These are phyloP conservation scores for Penicillium corylophilum DNA, from an alignment of 2,329 filamentous ascomycete genomes.

Conservation along the genomic window DNA sequence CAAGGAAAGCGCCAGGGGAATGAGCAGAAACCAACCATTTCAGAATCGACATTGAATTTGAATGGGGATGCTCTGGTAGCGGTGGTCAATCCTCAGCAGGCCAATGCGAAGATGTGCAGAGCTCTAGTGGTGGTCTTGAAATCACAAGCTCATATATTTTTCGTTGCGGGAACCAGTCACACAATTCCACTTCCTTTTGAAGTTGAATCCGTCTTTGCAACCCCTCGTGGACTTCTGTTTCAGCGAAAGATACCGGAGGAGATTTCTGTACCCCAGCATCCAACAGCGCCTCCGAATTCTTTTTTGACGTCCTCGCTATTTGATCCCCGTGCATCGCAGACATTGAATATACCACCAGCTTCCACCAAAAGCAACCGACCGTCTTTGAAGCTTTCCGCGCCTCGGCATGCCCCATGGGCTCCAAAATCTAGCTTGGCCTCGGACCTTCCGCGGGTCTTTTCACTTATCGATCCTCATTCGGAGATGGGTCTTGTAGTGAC, in stretches of 20 bases:
- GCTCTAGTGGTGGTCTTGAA: constrained; percentile 89
- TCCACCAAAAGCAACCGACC: constrained; percentile 41
- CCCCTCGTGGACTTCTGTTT: constrained; percentile 78
- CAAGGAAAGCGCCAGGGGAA: constrained; percentile 22
- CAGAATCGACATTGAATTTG: constrained; percentile 26
- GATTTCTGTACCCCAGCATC: constrained; percentile 23
- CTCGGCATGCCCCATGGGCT: constrained; percentile 57
- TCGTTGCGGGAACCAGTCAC: constrained; percentile 82
- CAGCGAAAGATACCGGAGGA: constrained; percentile 67
- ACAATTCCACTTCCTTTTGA: constrained; percentile 93
- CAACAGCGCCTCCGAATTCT: constrained; percentile 72
- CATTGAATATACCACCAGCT: constrained; percentile 32
- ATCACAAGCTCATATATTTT: constrained; percentile 91
- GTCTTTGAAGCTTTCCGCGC: constrained; percentile 51
- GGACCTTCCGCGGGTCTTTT: constrained; percentile 67
- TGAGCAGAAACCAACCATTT: constrained; percentile 22
- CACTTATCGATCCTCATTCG: constrained; percentile 78
- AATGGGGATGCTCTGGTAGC: constrained; percentile 23
- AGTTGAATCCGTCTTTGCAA: constrained; percentile 80
- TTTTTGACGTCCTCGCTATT: constrained; percentile 69
- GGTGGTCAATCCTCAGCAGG: constrained; percentile 18
- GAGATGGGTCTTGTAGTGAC: constrained; percentile 82
- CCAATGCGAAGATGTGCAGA: constrained; percentile 41
- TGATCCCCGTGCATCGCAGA: constrained; percentile 35
- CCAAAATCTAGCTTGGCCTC: constrained; percentile 56